phyloP scores from a whole-genome alignment of 2,329 filamentous ascomycete species.

The Fusarium nanum region DNA sequence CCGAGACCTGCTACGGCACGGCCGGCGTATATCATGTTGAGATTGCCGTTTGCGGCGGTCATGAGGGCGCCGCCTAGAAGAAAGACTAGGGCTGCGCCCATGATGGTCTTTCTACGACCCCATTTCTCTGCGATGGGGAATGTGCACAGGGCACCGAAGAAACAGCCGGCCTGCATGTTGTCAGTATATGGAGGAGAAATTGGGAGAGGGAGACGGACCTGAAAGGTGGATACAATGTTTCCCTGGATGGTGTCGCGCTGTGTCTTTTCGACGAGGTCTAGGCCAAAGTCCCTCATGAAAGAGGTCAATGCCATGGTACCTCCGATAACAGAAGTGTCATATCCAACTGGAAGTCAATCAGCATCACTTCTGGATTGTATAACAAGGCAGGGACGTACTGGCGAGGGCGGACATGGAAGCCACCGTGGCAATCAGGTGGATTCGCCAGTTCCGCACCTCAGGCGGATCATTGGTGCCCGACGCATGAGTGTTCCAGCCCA shows the following conservation, averaged over 20 bases:
- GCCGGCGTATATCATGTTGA: conserved; percentile 58
- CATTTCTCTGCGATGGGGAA: conserved; percentile 62
- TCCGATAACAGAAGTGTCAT: conserved; percentile 55
- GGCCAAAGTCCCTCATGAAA: conserved; percentile 52
- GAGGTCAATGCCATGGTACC: conserved; percentile 55
- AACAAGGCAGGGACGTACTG: conserved; percentile 46
- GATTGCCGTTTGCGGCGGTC: conserved; percentile 50
- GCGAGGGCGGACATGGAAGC: conserved; percentile 51
- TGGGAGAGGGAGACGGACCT: conserved; percentile 27
- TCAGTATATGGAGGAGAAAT: rapidly evolving
- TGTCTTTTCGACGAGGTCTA: conserved; percentile 42
- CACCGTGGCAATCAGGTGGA: conserved; percentile 50
- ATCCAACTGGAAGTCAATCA: conserved; percentile 45
- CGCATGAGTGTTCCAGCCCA: conserved; percentile 50
- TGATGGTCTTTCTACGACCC: conserved; percentile 60
- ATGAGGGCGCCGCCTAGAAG: conserved; percentile 51
- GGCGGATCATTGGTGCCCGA: conserved; percentile 54
- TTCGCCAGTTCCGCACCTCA: conserved; percentile 51
- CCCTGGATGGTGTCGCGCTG: conserved; percentile 51
- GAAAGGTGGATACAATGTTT: conserved; percentile 55
- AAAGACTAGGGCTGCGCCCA: conserved; percentile 58
- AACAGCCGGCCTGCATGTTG: conserved; percentile 50
- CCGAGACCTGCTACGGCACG: conserved; percentile 65
- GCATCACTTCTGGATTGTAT: too few relatives aligned
- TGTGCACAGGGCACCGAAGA: conserved; percentile 54